A percentile compares a stretch with the other conserved stretches of the same genome.
Conservation (phyloP, 805 yeast species). For the Starmerella scarabaei region DNA sequence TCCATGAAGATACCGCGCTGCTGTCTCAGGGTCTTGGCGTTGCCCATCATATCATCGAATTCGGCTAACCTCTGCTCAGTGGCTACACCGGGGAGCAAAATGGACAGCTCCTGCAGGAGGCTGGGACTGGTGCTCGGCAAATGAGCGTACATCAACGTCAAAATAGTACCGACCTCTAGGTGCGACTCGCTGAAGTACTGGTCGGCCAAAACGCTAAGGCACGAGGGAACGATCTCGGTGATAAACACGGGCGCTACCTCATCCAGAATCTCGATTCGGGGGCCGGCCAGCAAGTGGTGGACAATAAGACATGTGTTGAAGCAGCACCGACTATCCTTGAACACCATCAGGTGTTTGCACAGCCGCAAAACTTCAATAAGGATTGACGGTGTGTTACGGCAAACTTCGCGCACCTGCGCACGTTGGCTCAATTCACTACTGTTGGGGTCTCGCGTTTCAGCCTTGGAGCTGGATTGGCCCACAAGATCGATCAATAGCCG, state of each 20-base stretch:
- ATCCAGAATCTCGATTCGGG: constrained; percentile 48
- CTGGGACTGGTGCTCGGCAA: constrained; percentile 40
- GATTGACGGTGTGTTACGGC: constrained; percentile 49
- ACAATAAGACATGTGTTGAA: constrained; percentile 77
- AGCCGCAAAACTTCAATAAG: constrained; percentile 68
- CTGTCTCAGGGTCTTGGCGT: constrained; percentile 57
- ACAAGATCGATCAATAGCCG: constrained; percentile 75
- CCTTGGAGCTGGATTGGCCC: constrained; percentile 54
- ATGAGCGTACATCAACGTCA: constrained; percentile 66
- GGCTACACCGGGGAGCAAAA: constrained; percentile 26
- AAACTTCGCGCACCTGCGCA: constrained; percentile 43
- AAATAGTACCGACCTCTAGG: constrained; percentile 79
- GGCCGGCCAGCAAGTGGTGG: constrained; percentile 43
- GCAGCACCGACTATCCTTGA: constrained; percentile 84
- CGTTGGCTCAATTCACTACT: constrained; percentile 34
- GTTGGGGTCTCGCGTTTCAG: constrained; percentile 34
- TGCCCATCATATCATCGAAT: constrained; percentile 50
- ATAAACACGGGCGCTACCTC: constrained; percentile 62
- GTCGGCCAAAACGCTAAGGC: constrained; percentile 55
- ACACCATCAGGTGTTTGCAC: constrained; percentile 60
- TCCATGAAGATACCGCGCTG: constrained; percentile 71
- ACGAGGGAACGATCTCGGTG: constrained; percentile 54
- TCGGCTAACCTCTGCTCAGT: constrained; percentile 44
- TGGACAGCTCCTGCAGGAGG: constrained; percentile 13
- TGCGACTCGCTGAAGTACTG: constrained; percentile 76